Conservation (phyloP, 495 filamentous ascomycete species). For the Tricharina praecox region DNA sequence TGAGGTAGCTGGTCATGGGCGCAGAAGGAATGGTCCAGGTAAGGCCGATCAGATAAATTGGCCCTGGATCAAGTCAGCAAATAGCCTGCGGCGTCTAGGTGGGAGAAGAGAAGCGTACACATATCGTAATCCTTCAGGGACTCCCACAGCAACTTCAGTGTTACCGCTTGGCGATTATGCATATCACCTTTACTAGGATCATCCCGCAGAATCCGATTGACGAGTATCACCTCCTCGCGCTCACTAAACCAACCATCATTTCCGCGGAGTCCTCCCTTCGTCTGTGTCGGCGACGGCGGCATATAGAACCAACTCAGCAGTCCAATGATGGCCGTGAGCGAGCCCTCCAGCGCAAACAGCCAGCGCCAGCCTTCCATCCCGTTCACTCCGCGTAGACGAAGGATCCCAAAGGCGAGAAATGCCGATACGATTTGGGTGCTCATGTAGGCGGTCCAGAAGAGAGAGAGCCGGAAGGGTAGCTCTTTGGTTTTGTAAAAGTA, state of each 20-base stretch:
- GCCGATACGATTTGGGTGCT: constrained; percentile 47
- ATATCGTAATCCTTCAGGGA: constrained; percentile 50
- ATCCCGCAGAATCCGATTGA: constrained; percentile 55
- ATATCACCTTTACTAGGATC: constrained; percentile 49
- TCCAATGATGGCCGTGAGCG: constrained; percentile 45
- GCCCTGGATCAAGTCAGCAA: too few relatives aligned
- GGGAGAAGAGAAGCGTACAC: too few relatives aligned
- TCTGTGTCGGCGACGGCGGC: constrained; percentile 56
- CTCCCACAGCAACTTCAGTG: constrained; percentile 39
- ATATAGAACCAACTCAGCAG: constrained; percentile 49
- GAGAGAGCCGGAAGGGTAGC: constrained; percentile 43
- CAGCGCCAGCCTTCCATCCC: constrained; percentile 56
- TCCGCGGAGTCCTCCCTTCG: constrained; percentile 47
- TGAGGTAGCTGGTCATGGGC: constrained; percentile 42
- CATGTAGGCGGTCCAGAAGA: constrained; percentile 57
- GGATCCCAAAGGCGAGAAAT: constrained; percentile 53
- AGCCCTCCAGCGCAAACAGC: constrained; percentile 42
- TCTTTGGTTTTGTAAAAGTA: constrained; percentile 62
- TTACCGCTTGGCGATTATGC: constrained; percentile 44
- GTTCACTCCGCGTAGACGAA: constrained; percentile 44
- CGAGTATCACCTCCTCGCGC: constrained; percentile 49
- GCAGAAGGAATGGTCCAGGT: constrained; percentile 38
- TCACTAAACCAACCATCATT: constrained; percentile 59
- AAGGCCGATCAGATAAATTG: constrained; percentile 46
- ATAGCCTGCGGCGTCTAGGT: too few relatives aligned